These are phyloP conservation scores for Pichia deserticola DNA, from an alignment of 805 yeast species.

Conservation along the genomic window DNA sequence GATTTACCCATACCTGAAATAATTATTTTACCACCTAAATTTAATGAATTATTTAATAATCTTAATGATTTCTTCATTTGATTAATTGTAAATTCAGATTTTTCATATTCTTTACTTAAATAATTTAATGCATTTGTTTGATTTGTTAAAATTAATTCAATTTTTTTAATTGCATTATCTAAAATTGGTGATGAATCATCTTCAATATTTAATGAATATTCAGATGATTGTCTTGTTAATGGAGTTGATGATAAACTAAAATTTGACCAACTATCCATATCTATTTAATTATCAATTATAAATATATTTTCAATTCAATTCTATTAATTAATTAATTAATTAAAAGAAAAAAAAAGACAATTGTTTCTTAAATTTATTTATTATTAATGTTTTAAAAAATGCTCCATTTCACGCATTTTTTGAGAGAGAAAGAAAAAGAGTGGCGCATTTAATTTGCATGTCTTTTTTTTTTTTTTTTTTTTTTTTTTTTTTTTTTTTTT, in stretches of 20 bases:
- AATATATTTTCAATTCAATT: too few species aligned
- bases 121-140: constrained; percentile 43
- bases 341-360: too few species aligned
- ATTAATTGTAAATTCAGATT: constrained; percentile 37
- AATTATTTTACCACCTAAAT: constrained; percentile 59
- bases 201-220: constrained; percentile 20
- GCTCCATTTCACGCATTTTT: too few species aligned
- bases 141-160: constrained; percentile 34
- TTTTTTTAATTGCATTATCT: constrained; percentile 22
- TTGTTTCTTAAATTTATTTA: too few species aligned
- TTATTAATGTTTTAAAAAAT: too few species aligned
- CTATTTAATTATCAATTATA: too few species aligned
- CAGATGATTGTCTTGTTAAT: constrained; percentile 23
- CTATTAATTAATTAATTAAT: neutral
- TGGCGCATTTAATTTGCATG: too few species aligned
- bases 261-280: constrained; percentile 2
- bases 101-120: constrained; percentile 38
- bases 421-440: too few species aligned
- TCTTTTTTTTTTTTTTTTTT: too few species aligned
- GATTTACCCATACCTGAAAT: constrained; percentile 84
- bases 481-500: too few species aligned
- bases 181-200: constrained; percentile 20
- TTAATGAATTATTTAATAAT: constrained; percentile 35
- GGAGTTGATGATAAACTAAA: constrained; percentile 11
- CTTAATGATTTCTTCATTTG: constrained; percentile 39